Conservation (phyloP, 108 stramenopile species). For the Cyclostephanos invisitatus region DNA sequence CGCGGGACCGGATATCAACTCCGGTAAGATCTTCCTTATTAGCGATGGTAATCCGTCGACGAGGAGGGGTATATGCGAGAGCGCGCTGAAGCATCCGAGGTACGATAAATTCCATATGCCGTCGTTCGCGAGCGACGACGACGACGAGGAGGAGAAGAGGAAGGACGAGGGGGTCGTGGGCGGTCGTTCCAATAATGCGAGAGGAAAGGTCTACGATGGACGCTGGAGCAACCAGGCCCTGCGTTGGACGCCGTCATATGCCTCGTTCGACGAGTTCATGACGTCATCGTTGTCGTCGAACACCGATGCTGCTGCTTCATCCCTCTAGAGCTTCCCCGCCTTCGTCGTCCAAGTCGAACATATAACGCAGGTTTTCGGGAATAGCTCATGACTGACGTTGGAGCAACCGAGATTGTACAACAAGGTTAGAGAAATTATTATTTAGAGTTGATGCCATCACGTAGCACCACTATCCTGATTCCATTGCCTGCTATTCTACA, state of each 20-base stretch:
- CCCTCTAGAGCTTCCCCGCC: too few species aligned
- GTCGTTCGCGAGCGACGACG: conserved; percentile 67
- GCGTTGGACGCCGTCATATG: conserved; percentile 75
- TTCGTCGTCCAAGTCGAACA: too few species aligned
- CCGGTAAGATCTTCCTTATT: conserved; percentile 65
- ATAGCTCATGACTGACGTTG: too few species aligned
- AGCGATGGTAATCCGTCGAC: conserved; percentile 86
- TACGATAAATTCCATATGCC: conserved; percentile 65
- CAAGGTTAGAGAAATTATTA: too few species aligned
- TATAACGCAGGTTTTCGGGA: too few species aligned
- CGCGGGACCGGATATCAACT: conserved; percentile 45
- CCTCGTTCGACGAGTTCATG: conserved; percentile 86
- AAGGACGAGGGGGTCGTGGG: conserved; percentile 66
- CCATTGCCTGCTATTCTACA: too few species aligned
- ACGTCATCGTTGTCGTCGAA: not conserved
- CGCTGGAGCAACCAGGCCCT: conserved; percentile 61
- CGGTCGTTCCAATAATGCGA: conserved; percentile 52
- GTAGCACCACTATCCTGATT: too few species aligned
- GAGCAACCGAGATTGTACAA: too few species aligned
- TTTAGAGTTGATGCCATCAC: too few species aligned
- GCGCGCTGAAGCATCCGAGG: conserved; percentile 57
- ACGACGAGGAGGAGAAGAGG: conserved; percentile 78
- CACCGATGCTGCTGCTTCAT: not conserved
- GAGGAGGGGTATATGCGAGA: conserved; percentile 78
- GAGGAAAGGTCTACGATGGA: conserved; percentile 85